Base-by-base conservation (phyloP, 2,329 filamentous ascomycete species). In the Lachnellula willkommii region DNA sequence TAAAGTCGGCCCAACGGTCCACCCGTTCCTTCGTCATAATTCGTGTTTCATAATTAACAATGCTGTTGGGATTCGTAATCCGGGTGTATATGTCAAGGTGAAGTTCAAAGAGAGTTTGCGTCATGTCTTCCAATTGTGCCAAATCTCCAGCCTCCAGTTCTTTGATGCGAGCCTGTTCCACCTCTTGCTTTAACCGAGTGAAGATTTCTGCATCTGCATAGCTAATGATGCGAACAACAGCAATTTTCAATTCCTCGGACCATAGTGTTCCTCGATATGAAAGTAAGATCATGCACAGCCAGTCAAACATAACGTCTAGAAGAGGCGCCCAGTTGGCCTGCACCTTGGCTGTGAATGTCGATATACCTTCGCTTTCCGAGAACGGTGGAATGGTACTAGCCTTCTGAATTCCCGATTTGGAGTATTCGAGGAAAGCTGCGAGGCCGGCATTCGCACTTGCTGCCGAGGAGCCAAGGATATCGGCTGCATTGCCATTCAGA, bases 61-160 rank as follows among this genome's bases (percentile, higher is more conserved):
- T 77, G 61, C 79, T 85, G 60, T 77, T 78, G 0, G 82, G 78
- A 60, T 80, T 80, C 50, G 80, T 85, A 62, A 86, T 82, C n/a
- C 79, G 72, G 5, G 79, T 79, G 66, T 83, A 86, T 8, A 86
- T 74, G 64, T 88, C 85, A 5, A 88, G 74, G 64, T 88, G 85
- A 35, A 88, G 70, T 67, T 89, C 85, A 61, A 85, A 87, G 3
- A 88, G 71, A 2, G 78, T 77, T 66, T 88, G 76, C 1, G 79
- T 71, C 67, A 85, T 76, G 50, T 82, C 79, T 42, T 67, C 61
- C 28, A 80, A 68, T 28, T 75, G 64, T 12, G 67, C 67, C 22
- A 71, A 58, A 43, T 77, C 68, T 35, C 68, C 59, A 2, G 60
- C 24, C 12, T 65, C 60, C 7, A 20, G 55, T 9, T 26, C 24